Base-by-base conservation (phyloP, 192 early-diverging fungal species). In the Phlyctochytrium arcticum region DNA sequence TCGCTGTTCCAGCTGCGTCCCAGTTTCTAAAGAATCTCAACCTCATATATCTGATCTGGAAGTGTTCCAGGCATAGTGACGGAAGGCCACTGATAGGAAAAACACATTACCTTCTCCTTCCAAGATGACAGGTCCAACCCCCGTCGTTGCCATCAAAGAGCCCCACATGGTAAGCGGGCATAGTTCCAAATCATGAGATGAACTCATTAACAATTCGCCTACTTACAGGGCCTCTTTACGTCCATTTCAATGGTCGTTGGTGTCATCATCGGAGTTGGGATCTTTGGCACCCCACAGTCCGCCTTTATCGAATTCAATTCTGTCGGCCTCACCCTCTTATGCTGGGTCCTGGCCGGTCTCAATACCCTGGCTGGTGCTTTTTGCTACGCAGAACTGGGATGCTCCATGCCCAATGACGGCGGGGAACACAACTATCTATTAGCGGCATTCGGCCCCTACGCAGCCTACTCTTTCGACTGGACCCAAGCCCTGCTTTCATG, bases 341-440 rank as follows among this genome's bases (percentile, higher is more conserved):
- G 27, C 4, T 54, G 51, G 51, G 30, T 54, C n/a, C 17, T 31
- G 17, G 51, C 27, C 30, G 51, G 51, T 8, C 5, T 54, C 17
- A 26, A 31, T 32, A 54, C 51, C 51, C 27, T 54, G 6, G 51
- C 51, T 27, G 51, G 51, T 31, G 51, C 51, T 3, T 54, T 54
- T 32, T 54, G 51, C 51, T 54, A 54, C 27, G 51, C 51, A 17
- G 51, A 54, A 54, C 51, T 54, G 27, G 51, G 51, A 27, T 24
- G 19, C 5, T 26, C 51, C 5, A 54, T 54, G 51, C 5, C 51
- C 6, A 32, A 5, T 4, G 6, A 4, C 33, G 51, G 51, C 3
- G 51, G 51, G 3, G 51, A 54, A 32, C 51, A n/a, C 23, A 54
- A 29, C 30, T 54, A 54, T 32, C 51, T 54, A 26, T 31, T 54